A percentile compares a stretch with the other conserved stretches of the same genome.
Evolutionary conservation across 495 filamentous ascomycete genomes (phyloP).

Genomic region (Podospora comata): DNA sequence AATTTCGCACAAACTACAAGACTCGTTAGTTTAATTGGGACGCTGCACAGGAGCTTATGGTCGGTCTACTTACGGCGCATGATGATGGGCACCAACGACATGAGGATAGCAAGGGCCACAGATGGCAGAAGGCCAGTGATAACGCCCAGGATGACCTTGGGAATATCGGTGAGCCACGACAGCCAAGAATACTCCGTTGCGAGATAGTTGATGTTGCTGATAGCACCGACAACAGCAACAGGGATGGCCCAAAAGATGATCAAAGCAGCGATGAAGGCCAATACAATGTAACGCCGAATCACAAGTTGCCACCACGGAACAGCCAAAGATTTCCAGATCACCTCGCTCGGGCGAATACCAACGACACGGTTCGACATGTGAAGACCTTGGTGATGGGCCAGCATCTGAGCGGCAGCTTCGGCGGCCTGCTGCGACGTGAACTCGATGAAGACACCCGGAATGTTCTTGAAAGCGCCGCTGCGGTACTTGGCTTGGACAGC

Average conservation of each 20-base stretch:
- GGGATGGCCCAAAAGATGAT: conserved; percentile 97
- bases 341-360: conserved; percentile 76
- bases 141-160: conserved; percentile 67
- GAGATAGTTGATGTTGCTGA: conserved; percentile 80
- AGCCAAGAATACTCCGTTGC: conserved; percentile 59
- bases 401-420: conserved; percentile 78
- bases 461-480: conserved; percentile 62
- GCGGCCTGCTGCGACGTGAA: conserved; percentile 78
- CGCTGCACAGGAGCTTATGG: background rate
- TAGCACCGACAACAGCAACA: conserved; percentile 76
- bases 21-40: conserved; percentile 15
- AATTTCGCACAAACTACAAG: conserved; percentile 63
- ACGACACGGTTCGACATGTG: conserved; percentile 93
- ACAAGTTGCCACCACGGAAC: conserved; percentile 88
- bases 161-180: conserved; percentile 69
- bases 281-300: conserved; percentile 64
- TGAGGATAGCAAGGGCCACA: conserved; percentile 76
- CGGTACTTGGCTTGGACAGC: conserved; percentile 70
- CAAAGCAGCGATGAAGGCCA: conserved; percentile 68
- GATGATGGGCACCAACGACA: conserved; percentile 84
- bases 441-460: conserved; percentile 83
- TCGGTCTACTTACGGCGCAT: conserved; percentile 51
- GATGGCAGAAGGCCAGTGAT: conserved; percentile 82
- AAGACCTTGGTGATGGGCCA: conserved; percentile 83
- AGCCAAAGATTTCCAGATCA: conserved; percentile 84